Evolutionary conservation across 1,284 basidiomycete genomes (phyloP), one percentile per base, ranked within the genome.

Genomic region (Pascua sp.): DNA sequence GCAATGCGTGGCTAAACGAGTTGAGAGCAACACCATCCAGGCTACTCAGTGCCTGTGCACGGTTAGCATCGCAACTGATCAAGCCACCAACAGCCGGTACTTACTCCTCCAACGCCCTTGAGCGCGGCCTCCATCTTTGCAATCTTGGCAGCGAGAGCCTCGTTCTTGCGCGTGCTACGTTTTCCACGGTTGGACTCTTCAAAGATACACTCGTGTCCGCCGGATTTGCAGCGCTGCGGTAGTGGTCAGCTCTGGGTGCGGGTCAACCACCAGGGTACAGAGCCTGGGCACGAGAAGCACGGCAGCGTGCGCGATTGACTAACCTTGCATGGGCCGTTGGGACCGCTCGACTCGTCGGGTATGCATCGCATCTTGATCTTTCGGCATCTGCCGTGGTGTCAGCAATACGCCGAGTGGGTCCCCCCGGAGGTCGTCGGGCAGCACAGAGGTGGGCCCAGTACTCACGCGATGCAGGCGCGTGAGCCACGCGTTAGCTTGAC

Each of bases 351-450:
- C n/a, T 76, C 73, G 46, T 96, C 93, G 2, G 91, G 92, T 16
- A 96, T 91, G 66, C 95, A 98, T 66, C 95, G 90, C 95, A 98
- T 98, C 81, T 98, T 98, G 62, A 98, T 85, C 49, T 92, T 87
- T 39, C 95, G 86, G 75, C 95, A 98, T 18, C 55, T 68, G 53
- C 8, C 16, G 24, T 48, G 38, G 24, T 7, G 24, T 42, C 37
- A 57, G n/a, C 50, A 44, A 32, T 32, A 32, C 24, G 24, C 24
- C 24, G 24, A 32, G 24, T 32, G 24, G 24, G 24, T 32, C 24
- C 24, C 24, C 24, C 24, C 24, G 24, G 4, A 7, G 24, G 24
- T 8, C 5, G 38, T 8, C 10, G 36, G 10, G 16, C 11, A 53
- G 44, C 17, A 11, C 11, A 9, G 7, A n/a, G 18, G 42, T 24